Evolutionary conservation across 164 flowering plant species (phyloP).

Genomic region (Vitis riparia): DNA sequence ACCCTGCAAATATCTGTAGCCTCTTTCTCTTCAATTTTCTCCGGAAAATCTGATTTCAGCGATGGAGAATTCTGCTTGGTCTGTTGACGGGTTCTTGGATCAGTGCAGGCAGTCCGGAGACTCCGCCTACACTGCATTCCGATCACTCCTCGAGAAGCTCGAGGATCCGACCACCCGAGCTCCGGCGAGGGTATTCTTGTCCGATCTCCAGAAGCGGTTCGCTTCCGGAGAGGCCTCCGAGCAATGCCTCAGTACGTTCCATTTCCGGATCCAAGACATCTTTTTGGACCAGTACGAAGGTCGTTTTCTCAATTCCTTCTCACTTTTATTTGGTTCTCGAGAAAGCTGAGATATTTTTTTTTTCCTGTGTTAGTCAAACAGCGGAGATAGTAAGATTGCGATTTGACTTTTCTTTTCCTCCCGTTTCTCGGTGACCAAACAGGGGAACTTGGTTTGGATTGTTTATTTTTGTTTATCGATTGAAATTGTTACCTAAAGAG

Average conservation of each 20-base stretch:
- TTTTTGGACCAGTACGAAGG: conserved; percentile 68
- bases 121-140: conserved; percentile 70
- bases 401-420: too few relatives aligned
- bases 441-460: too few relatives aligned
- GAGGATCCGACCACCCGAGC: conserved; percentile 71
- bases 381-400: too few relatives aligned
- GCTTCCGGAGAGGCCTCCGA: conserved; percentile 37
- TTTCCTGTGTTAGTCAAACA: background rate
- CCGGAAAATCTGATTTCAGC: background rate
- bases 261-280: conserved; percentile 83
- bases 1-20: too few relatives aligned
- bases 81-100: conserved; percentile 61
- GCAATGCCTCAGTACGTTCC: conserved; percentile 55
- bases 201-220: conserved; percentile 65
- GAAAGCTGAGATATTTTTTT: background rate
- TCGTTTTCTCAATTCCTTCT: conserved; percentile 6
- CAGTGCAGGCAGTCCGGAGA: conserved; percentile 82
- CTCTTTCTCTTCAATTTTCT: background rate
- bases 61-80: background rate
- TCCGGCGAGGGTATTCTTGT: conserved; percentile 67
- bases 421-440: too few relatives aligned
- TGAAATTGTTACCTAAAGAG: too few relatives aligned
- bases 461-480: too few relatives aligned
- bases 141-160: conserved; percentile 71
- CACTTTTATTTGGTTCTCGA: background rate